phyloP scores from a whole-genome alignment of 192 early-diverging fungal species.

The Allomyces macrogynus region DNA sequence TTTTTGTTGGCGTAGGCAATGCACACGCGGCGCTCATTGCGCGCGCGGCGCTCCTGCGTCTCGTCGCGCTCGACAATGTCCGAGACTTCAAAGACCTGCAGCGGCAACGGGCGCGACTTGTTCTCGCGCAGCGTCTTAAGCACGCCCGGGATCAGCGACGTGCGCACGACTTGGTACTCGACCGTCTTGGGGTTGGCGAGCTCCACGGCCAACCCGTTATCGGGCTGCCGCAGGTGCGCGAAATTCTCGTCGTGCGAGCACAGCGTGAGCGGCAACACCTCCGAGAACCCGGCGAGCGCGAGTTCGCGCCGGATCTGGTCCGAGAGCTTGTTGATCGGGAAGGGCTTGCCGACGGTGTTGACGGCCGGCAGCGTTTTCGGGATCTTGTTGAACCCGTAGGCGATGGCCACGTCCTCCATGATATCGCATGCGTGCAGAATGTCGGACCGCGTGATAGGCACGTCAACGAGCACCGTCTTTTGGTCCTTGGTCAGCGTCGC shows the following conservation, averaged over 20 bases:
- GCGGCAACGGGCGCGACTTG: constrained; percentile 70
- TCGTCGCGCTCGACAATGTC: constrained; percentile 85
- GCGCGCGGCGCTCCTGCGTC: constrained; percentile 46
- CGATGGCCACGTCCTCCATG: constrained; percentile 93
- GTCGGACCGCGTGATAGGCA: constrained; percentile 81
- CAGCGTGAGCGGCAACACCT: constrained; percentile 81
- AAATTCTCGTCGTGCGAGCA: constrained; percentile 98
- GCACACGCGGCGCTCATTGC: constrained; percentile 76
- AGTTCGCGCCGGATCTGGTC: constrained; percentile 68
- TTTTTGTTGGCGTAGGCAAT: constrained; percentile 63
- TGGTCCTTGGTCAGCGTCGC: constrained; percentile 30
- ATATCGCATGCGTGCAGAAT: constrained; percentile 93
- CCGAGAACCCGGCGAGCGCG: constrained; percentile 80
- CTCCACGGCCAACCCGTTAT: constrained; percentile 59
- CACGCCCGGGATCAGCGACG: constrained; percentile 74
- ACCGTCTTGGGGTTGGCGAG: constrained; percentile 78
- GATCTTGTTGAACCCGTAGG: constrained; percentile 91
- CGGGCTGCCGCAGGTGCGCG: constrained; percentile 57
- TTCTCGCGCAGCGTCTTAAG: constrained; percentile 79
- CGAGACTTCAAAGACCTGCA: constrained; percentile 91
- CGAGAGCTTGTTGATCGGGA: constrained; percentile 81
- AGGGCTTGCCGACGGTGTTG: constrained; percentile 65
- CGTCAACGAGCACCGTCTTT: constrained; percentile 43
- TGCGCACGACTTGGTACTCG: constrained; percentile 84
- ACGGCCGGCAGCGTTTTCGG: constrained; percentile 53